Base-by-base conservation (phyloP, 1,284 basidiomycete species). In the Microbotryum lychnidis-dioicae region DNA sequence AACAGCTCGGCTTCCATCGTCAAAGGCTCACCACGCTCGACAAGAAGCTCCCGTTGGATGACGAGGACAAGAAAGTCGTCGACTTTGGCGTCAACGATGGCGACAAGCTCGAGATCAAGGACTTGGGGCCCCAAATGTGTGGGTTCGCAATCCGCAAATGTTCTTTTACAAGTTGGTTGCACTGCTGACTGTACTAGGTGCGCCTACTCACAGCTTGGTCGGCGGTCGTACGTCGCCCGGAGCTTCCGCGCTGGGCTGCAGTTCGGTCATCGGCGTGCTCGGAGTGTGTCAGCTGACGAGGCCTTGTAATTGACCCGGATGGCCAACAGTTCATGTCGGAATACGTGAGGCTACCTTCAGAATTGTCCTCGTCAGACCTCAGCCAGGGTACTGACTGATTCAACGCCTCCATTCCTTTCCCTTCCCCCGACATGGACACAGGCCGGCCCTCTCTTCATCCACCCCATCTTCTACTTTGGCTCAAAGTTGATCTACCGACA, bases 391-490 rank as follows among this genome's bases (percentile, higher is more conserved):
- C 9, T 2, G 31, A 31, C 58, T 58, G 46, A 62, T 50, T 42
- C 27, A 1, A 6, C 31, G n/a, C 7, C 8, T 9, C 31, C 7
- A 10, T 31, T 10, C 31, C 31, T 31, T 31, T 7, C 31, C 31
- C 10, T 37, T 50, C 7, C 3, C 29, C 1, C 55, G 21, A 33
- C 42, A 9, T n/a, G 3, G 33, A 62, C 49, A 7, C 66, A 94
- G 91, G 78, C 79, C 56, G 96, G 96, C 3, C 94, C 94, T 0
- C 80, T 98, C 58, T 66, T 97, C 71, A 87, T 98, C 70, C 93
- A 97, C 75, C 91, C 94, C 0, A 75, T 93, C 37, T 78, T 96
- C 61, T 94, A 92, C 76, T 78, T 86, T 67, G 84, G 85, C 1
- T 59, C 55, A 18, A 76, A 80, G 52, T 52, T 84, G 29, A 81